Evolutionary conservation across 2,329 filamentous ascomycete species (phyloP).

Genomic region (Leptographium lundbergii): DNA sequence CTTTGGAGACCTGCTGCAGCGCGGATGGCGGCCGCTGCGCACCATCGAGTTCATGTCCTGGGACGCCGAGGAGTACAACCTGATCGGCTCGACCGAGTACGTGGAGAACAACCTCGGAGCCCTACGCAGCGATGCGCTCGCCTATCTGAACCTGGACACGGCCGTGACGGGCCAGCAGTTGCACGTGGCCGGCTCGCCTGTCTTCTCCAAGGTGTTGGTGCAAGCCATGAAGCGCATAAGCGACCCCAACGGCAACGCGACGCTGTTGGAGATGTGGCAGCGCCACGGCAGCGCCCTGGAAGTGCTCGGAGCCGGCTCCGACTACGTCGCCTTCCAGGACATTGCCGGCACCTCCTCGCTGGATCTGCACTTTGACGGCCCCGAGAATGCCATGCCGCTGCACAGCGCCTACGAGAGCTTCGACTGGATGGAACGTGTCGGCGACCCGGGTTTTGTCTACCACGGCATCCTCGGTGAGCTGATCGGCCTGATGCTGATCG

Average conservation of each 20-base stretch:
- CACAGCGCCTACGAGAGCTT: slow-evolving; percentile 85
- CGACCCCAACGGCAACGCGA: slow-evolving; percentile 60
- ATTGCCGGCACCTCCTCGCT: slow-evolving; percentile 81
- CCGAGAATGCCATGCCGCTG: slow-evolving; percentile 35
- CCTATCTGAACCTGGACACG: slow-evolving; percentile 84
- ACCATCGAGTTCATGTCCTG: slow-evolving; percentile 95
- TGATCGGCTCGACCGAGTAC: slow-evolving; percentile 87
- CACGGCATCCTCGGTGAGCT: slow-evolving; percentile 71
- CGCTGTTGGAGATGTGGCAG: slow-evolving; percentile 69
- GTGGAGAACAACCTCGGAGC: slow-evolving; percentile 72
- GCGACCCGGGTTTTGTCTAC: slow-evolving; percentile 73
- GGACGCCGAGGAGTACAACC: slow-evolving; percentile 89
- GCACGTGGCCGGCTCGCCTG: slow-evolving; percentile 65
- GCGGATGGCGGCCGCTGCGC: slow-evolving; percentile 83
- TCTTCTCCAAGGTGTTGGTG: slow-evolving; percentile 60
- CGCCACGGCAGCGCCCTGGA: slow-evolving; percentile 46
- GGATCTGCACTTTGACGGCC: slow-evolving; percentile 58
- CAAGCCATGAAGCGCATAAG: slow-evolving; percentile 61
- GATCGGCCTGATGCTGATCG: slow-evolving; percentile 69
- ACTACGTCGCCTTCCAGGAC: slow-evolving; percentile 84
- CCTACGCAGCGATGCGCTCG: slow-evolving; percentile 62
- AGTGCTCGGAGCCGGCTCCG: slow-evolving; percentile 60
- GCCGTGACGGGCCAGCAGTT: slow-evolving; percentile 68
- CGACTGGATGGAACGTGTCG: slow-evolving; percentile 68
- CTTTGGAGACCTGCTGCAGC: slow-evolving; percentile 62